Base-by-base conservation (phyloP, 495 filamentous ascomycete genomes). In the Trichoderma parareesei region DNA sequence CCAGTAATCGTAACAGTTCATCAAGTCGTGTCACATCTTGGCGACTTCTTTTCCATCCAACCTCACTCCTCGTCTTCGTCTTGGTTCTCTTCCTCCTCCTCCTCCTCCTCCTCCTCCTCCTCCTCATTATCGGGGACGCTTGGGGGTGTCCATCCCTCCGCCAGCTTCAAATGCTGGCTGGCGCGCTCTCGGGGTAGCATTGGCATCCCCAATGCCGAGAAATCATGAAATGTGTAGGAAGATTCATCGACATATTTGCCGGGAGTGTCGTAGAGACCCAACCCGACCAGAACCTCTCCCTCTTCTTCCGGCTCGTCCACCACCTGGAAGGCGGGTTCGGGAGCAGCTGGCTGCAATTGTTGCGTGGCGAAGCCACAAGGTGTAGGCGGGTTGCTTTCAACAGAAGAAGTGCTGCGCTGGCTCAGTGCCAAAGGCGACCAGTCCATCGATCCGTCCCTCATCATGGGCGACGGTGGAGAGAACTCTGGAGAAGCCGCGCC, bases 91-190 rank as follows among this genome's bases (percentile, higher is more conserved):
- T 74, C 70, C 5, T 70, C 74, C 7, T 78, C 75, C 3, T 71
- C 76, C 14, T 81, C 77, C 9, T 76, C 78, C 20, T 79, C 79
- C 14, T 78, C 83, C 0, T 84, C 80, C 6, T 83, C 81, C 1
- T 86, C 81, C 38, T 85, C 83, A 6, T 88, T 85, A 38, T 86
- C 82, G 6, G 75, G 73, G 16, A 27, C 2, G 27, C 75, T 78
- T 7, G 89, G 88, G 13, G 91, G 90, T 41, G 86, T 85, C 81
- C 90, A 95, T 5, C 88, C 88, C 66, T 93, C 90, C 77, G 93
- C 90, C 14, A 95, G 77, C 70, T 93, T 95, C 69, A 93, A 74
- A 0, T 90, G 90, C 70, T 90, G 90, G 49, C 90, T 89, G 13
- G 78, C 75, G 5, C 68, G 72, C 68, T 73, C 73, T 13, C 65